Evolutionary conservation across 2,329 filamentous ascomycete genomes (phyloP), one percentile per base, ranked within the genome.

Genomic region (Fusarium armeniacum): DNA sequence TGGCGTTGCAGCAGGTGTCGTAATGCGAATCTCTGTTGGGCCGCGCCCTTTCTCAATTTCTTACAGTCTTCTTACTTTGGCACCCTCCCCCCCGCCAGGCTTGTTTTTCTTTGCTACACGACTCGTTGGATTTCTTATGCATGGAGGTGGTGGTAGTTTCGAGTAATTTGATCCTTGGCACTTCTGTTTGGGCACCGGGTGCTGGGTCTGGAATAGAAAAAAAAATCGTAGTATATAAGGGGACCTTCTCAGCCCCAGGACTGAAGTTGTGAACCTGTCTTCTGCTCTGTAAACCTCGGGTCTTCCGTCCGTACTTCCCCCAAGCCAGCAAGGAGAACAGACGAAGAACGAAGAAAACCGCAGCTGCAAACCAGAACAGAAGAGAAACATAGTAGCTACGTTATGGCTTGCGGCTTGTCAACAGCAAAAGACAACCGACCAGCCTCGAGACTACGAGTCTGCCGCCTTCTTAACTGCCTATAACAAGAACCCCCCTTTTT

Each of bases 391-490:
- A 65, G 54, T 50, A 65, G 53, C 59, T 72, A 55, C 72, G 72
- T 75, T 62, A 74, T 75, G 73, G 69, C 72, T 74, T 70, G 68
- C 51, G 70, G 68, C 45, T 73, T 72, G 66, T 73, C 72, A 50
- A 68, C 52, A 66, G 64, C 44, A 70, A 72, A 58, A 71, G 62
- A 75, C 62, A 69, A 60, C 71, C 72, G 69, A 65, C 64, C 70
- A 69, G 62, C 65, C 61, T 72, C 67, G 64, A 70, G 69, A 72
- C 69, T 74, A 63, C 67, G 67, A 69, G 69, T 73, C 67, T 73
- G 72, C 72, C 72, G 73, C 45, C 64, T 73, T 52, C 69, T 75
- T 54, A 75, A 74, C 69, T 73, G 71, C 58, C 69, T 69, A 58
- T 74, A 66, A 71, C 44, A 67, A 58, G 54, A 70, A 59, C 57